phyloP scores from a whole-genome alignment of 176 grass and related monocot genomes.

The Carex scoparia region DNA sequence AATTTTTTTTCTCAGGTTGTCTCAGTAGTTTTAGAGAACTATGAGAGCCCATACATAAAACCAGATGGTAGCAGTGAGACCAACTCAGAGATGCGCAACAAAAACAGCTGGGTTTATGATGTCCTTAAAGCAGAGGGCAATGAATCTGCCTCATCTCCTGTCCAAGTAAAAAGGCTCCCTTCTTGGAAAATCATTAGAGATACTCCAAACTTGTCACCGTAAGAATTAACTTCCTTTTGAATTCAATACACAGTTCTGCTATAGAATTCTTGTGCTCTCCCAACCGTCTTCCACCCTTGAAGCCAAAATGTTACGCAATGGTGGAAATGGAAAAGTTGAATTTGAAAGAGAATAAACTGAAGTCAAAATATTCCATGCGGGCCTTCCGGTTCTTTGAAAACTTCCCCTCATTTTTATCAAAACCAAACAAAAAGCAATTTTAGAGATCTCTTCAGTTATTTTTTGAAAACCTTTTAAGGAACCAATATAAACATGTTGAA shows the following conservation, averaged over 20 bases:
- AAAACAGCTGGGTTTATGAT: constrained; percentile 56
- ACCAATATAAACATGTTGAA: constrained; percentile 49
- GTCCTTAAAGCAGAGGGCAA: constrained; percentile 62
- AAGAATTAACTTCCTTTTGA: background rate
- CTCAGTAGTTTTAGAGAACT: constrained; percentile 82
- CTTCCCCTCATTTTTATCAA: background rate
- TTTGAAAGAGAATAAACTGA: background rate
- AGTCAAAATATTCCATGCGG: background rate
- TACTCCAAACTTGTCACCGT: constrained; percentile 29
- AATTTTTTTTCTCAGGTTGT: constrained; percentile 55
- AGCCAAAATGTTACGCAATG: background rate
- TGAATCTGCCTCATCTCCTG: constrained; percentile 27
- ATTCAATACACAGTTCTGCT: background rate
- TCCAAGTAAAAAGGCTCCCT: constrained; percentile 54
- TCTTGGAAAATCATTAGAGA: constrained; percentile 83
- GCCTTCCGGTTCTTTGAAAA: background rate
- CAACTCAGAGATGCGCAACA: constrained; percentile 32
- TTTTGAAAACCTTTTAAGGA: background rate
- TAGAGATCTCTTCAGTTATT: constrained; percentile 2
- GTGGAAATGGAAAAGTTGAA: background rate
- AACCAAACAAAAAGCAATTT: background rate
- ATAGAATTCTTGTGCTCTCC: background rate
- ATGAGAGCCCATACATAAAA: constrained; percentile 62
- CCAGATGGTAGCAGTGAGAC: constrained; percentile 34
- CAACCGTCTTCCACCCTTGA: background rate